Conservation (phyloP, 106 monocot species). For the Allium cepa region DNA sequence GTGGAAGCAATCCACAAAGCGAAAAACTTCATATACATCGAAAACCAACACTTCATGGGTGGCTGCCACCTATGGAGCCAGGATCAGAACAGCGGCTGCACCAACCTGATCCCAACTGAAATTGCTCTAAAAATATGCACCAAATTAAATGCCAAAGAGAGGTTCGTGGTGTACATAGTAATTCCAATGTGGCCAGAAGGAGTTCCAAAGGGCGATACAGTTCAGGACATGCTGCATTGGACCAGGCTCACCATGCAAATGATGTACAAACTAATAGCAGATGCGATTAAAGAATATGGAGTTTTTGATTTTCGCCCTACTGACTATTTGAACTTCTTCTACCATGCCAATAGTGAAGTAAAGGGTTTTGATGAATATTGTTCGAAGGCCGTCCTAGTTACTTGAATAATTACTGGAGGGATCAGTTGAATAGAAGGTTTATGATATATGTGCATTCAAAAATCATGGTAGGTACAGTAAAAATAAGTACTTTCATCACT, state of each 20-base stretch:
- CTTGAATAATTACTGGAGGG: constrained; percentile 18
- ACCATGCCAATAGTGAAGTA: constrained; percentile 44
- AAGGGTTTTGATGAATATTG: constrained; percentile 18
- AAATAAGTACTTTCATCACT: too few relatives aligned
- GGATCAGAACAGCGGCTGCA: constrained; percentile 26
- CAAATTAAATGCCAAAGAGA: constrained; percentile 34
- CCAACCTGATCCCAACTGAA: constrained; percentile 39
- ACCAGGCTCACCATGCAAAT: constrained; percentile 41
- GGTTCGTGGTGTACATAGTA: constrained; percentile 43
- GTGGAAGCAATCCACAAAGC: constrained; percentile 41
- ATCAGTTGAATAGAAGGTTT: constrained; percentile 47
- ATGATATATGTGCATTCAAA: constrained; percentile 73
- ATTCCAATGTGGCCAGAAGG: constrained; percentile 73
- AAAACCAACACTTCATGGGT: constrained; percentile 66
- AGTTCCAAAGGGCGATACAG: constrained; percentile 34
- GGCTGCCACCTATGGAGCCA: constrained; percentile 36
- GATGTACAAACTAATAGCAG: constrained; percentile 43
- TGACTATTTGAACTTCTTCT: constrained; percentile 66
- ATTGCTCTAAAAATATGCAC: constrained; percentile 43
- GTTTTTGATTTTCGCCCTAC: constrained; percentile 13
- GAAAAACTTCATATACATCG: constrained; percentile 46
- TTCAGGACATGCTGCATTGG: constrained; percentile 58
- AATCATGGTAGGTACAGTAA: constrained; percentile 50
- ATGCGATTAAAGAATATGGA: constrained; percentile 22
- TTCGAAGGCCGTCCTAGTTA: constrained; percentile 13